These are phyloP conservation scores for Rhodotorula graminis DNA, from an alignment of 768 basidiomycete species.

Conservation along the genomic window DNA sequence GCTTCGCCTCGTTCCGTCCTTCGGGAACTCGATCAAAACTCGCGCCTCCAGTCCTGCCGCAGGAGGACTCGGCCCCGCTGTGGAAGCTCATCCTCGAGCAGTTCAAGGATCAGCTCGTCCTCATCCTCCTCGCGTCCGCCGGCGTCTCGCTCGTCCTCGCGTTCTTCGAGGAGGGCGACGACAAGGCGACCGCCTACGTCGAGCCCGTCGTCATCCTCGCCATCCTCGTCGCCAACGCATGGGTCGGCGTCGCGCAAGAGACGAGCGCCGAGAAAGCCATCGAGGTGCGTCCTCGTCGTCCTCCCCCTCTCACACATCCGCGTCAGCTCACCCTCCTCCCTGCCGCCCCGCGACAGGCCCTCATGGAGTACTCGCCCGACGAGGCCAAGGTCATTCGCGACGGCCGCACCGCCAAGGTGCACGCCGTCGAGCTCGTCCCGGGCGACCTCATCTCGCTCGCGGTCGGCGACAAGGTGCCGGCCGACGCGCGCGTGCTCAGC, in stretches of 20 bases:
- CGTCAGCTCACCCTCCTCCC: not conserved
- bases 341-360: constrained; percentile 57
- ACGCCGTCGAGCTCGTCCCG: constrained; percentile 84
- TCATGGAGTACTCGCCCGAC: constrained; percentile 95
- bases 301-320: not conserved
- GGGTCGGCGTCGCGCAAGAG: constrained; percentile 95
- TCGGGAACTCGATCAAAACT: no score
- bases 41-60: constrained; percentile 71
- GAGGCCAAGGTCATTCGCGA: constrained; percentile 84
- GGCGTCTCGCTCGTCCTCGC: constrained; percentile 89
- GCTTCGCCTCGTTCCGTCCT: not conserved
- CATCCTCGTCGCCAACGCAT: constrained; percentile 93
- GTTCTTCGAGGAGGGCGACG: constrained; percentile 70
- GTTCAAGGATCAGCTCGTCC: constrained; percentile 97
- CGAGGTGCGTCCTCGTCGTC: constrained; percentile 61
- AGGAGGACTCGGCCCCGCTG: constrained; percentile 81
- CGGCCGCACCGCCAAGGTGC: constrained; percentile 65
- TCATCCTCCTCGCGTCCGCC: constrained; percentile 90
- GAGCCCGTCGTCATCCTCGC: constrained; percentile 92
- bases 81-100: constrained; percentile 97
- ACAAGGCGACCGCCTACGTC: constrained; percentile 77
- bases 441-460: constrained; percentile 87
- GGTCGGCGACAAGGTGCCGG: constrained; percentile 92
- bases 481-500: constrained; percentile 83
- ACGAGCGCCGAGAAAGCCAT: constrained; percentile 94